Evolutionary conservation across 2,329 filamentous ascomycete genomes (phyloP).

Genomic region (Aureobasidium mangrovei): DNA sequence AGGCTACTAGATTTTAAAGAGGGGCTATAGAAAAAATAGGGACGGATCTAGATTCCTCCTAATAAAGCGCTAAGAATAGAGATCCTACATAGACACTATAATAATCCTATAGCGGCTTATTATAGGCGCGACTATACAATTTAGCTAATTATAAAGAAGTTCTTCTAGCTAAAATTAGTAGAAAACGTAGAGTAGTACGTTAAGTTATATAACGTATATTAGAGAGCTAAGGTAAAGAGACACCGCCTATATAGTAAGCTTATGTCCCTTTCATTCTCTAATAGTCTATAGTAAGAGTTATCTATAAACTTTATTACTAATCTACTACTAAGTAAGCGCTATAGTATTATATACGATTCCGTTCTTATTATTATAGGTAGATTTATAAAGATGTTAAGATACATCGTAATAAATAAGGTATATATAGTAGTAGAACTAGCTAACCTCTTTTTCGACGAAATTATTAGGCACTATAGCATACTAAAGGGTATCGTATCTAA

Average conservation of each 20-base stretch:
- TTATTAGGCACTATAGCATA: background rate
- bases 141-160: no score
- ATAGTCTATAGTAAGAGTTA: no score
- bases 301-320: no score
- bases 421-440: background rate
- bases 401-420: background rate
- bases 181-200: background rate
- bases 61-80: background rate
- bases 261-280: background rate
- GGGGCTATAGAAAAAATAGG: background rate
- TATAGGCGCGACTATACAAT: background rate
- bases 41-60: background rate
- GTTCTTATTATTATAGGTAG: background rate
- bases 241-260: background rate
- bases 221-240: background rate
- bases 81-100: background rate
- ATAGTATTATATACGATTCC: background rate
- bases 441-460: background rate
- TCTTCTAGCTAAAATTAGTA: no score
- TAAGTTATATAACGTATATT: background rate
- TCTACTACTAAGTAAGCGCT: no score
- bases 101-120: background rate
- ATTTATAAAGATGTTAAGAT: constrained; percentile 3
- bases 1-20: background rate
- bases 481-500: constrained; percentile 11